phyloP scores from a whole-genome alignment of 2,329 filamentous ascomycete species.

The Fusarium multiceps region DNA sequence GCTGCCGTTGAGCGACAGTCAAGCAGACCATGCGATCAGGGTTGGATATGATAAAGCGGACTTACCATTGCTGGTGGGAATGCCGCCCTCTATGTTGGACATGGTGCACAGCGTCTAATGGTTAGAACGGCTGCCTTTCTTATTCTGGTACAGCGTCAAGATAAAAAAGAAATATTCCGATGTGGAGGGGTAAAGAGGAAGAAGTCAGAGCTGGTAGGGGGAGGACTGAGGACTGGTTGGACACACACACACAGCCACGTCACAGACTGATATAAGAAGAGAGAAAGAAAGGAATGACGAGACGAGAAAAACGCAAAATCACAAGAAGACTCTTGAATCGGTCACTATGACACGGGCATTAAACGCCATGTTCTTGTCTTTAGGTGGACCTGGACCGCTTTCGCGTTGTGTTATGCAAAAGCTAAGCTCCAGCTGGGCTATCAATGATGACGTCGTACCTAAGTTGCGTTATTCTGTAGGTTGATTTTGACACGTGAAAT shows the following conservation, averaged over 20 bases:
- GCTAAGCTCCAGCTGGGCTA: not conserved
- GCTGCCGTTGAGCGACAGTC: not conserved
- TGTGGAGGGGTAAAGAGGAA: constrained; percentile 11
- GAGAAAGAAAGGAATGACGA: not conserved
- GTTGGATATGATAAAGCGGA: not conserved
- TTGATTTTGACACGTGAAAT: constrained; percentile 44
- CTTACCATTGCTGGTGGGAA: constrained; percentile 37
- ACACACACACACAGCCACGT: constrained; percentile 27
- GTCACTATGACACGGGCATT: constrained; percentile 31
- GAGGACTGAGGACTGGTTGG: not conserved
- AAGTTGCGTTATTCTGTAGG: not conserved
- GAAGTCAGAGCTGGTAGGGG: constrained; percentile 19
- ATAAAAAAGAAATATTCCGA: not conserved
- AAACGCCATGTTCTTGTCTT: constrained; percentile 33
- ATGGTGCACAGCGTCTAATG: constrained; percentile 22
- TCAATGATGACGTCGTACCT: constrained; percentile 32
- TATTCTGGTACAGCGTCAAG: not conserved
- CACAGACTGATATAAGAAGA: constrained; percentile 9
- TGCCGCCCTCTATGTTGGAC: constrained; percentile 24
- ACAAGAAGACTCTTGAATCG: constrained; percentile 21
- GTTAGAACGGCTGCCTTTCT: not conserved
- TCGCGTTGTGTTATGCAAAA: constrained; percentile 29
- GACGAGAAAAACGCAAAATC: constrained; percentile 3
- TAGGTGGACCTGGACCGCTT: constrained; percentile 40
- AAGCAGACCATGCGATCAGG: not conserved